A percentile compares a stretch with the other conserved stretches of the same genome.
Conservation (phyloP, 306 rosid genomes). For the Cyclanthera cordifolia region DNA sequence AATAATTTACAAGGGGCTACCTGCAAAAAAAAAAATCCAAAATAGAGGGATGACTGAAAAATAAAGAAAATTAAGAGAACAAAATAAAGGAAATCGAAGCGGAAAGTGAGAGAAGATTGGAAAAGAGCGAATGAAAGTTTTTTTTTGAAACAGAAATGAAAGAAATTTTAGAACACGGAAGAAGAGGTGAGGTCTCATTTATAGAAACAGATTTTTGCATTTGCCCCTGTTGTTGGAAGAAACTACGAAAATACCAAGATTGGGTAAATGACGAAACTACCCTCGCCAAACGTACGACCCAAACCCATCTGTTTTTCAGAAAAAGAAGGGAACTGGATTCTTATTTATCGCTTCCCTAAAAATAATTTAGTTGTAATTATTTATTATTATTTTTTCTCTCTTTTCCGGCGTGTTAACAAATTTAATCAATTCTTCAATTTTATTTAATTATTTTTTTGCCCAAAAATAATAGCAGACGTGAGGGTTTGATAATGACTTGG, state of each 20-base stretch:
- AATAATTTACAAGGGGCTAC: neutral
- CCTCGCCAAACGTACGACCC: neutral
- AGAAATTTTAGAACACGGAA: neutral
- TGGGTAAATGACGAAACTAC: neutral
- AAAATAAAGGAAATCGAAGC: neutral
- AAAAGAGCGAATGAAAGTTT: neutral
- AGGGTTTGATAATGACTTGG: too few relatives aligned
- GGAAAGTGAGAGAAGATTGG: neutral
- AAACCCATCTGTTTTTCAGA: neutral
- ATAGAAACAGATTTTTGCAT: neutral
- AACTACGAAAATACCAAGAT: neutral
- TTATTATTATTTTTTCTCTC: neutral
- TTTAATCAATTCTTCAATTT: neutral
- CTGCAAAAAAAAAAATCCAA: neutral
- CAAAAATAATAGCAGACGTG: too few relatives aligned
- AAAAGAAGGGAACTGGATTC: conserved; percentile 12
- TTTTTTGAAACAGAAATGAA: too few relatives aligned
- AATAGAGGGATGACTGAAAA: neutral
- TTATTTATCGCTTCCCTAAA: conserved; percentile 3
- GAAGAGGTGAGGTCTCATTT: neutral
- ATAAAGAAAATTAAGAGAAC: neutral
- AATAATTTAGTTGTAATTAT: neutral
- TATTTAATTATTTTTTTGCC: neutral
- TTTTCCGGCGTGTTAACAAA: neutral
- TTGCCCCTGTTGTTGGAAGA: neutral